Evolutionary conservation across 352 stramenopile species (phyloP).

Genomic region (Pythium phragmiticola): DNA sequence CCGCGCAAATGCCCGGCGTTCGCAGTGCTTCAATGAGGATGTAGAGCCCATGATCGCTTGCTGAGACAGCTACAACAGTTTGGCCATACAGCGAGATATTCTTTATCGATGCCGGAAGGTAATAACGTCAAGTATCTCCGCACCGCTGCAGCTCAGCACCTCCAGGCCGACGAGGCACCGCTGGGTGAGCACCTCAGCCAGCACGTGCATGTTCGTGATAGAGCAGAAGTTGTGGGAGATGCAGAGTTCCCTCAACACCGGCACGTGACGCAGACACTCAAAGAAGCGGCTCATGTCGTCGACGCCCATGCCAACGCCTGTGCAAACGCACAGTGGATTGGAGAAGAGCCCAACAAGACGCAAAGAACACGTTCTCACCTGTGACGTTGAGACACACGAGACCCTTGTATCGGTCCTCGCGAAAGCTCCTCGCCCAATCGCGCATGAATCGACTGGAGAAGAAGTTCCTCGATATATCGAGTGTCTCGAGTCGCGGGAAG

Average conservation of each 20-base stretch:
- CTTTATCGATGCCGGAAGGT: background rate
- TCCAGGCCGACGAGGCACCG: constrained; percentile 16
- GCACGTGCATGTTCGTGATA: constrained; percentile 28
- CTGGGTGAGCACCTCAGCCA: constrained; percentile 31
- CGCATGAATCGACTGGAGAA: constrained; percentile 67
- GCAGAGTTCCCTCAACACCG: constrained; percentile 30
- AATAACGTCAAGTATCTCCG: background rate
- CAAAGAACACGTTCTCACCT: constrained; percentile 28
- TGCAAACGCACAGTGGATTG: background rate
- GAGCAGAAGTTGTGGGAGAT: constrained; percentile 52
- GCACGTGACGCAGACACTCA: constrained; percentile 33
- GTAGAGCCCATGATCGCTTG: constrained; percentile 7
- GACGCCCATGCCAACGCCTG: constrained; percentile 44
- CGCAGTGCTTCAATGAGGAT: constrained; percentile 12
- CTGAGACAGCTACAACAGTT: constrained; percentile 13
- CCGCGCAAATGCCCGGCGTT: background rate
- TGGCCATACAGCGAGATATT: background rate
- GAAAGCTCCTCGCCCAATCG: constrained; percentile 53
- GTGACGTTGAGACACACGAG: constrained; percentile 44
- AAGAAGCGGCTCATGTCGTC: constrained; percentile 64
- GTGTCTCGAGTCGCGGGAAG: constrained; percentile 35
- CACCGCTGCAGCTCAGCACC: constrained; percentile 44
- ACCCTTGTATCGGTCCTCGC: constrained; percentile 37
- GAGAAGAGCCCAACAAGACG: background rate
- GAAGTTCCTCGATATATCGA: constrained; percentile 39